Conservation (phyloP, 495 filamentous ascomycete genomes). For the Penicillium mononematosum region DNA sequence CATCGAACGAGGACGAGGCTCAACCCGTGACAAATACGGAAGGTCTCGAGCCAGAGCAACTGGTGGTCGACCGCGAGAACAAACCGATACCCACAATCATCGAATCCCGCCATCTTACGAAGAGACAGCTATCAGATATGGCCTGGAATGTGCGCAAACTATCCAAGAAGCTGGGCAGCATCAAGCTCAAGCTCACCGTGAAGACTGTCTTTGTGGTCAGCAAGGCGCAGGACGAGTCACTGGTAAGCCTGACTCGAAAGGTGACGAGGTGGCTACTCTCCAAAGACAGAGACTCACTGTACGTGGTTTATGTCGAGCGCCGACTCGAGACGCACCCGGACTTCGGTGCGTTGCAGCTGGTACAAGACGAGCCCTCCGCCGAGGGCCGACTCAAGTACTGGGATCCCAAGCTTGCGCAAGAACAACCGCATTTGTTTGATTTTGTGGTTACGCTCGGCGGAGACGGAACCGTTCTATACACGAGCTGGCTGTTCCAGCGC, state of each 20-base stretch:
- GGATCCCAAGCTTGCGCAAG: slow-evolving; percentile 72
- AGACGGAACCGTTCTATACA: slow-evolving; percentile 93
- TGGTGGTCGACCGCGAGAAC: slow-evolving; percentile 24
- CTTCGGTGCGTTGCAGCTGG: slow-evolving; percentile 66
- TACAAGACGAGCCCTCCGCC: slow-evolving; percentile 55
- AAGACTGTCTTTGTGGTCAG: slow-evolving; percentile 84
- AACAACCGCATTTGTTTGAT: slow-evolving; percentile 84
- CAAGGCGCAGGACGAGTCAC: slow-evolving; percentile 78
- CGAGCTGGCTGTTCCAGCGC: slow-evolving; percentile 96
- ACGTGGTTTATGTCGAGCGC: slow-evolving; percentile 78
- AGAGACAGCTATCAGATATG: slow-evolving; percentile 92
- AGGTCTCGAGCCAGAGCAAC: slow-evolving; percentile 18
- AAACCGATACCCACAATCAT: slow-evolving; percentile 34
- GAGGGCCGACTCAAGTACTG: slow-evolving; percentile 71
- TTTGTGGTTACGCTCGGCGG: slow-evolving; percentile 94
- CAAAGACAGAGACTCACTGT: slow-evolving; percentile 62
- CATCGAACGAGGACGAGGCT: slow-evolving; percentile 20
- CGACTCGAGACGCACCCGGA: slow-evolving; percentile 64
- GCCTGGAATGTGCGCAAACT: slow-evolving; percentile 91
- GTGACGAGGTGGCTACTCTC: slow-evolving; percentile 84
- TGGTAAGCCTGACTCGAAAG: slow-evolving; percentile 78
- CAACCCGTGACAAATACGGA: slow-evolving; percentile 22
- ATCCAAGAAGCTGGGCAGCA: slow-evolving; percentile 76
- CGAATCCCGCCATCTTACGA: slow-evolving; percentile 74
- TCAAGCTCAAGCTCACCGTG: slow-evolving; percentile 75